Evolutionary conservation across 179 eudicot genomes (phyloP).

Genomic region (Spergularia azorica): DNA sequence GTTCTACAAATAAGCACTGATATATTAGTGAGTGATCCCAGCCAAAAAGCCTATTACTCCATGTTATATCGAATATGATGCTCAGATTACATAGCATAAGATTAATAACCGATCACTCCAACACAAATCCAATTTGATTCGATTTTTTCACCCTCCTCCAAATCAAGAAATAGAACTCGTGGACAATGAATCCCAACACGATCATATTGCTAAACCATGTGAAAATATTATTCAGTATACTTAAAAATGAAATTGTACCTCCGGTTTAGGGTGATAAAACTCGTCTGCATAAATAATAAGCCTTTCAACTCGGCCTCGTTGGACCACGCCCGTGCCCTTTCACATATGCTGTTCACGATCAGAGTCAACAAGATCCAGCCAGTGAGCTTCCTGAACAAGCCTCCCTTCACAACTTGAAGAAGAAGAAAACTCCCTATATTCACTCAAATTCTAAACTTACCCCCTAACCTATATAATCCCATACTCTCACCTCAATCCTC

Average conservation of each 20-base stretch:
- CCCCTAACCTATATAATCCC: constrained; percentile 11
- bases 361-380: too few species aligned
- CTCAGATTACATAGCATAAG: too few species aligned
- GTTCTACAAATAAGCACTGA: too few species aligned
- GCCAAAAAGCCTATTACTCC: too few species aligned
- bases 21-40: too few species aligned
- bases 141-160: too few species aligned
- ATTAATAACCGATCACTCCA: background rate
- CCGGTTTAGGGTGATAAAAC: background rate
- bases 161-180: too few species aligned
- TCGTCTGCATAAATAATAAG: background rate
- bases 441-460: background rate
- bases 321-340: too few species aligned
- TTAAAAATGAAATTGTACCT: background rate
- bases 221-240: background rate
- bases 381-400: constrained; percentile 3
- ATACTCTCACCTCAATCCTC: background rate
- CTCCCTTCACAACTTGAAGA: background rate
- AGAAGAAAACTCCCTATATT: background rate
- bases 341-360: too few species aligned
- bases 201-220: too few species aligned
- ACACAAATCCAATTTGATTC: background rate
- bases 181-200: background rate
- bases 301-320: too few species aligned
- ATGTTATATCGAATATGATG: too few species aligned